Evolutionary conservation across 139 green algal genomes (phyloP).

Genomic region (Micractinium conductrix): DNA sequence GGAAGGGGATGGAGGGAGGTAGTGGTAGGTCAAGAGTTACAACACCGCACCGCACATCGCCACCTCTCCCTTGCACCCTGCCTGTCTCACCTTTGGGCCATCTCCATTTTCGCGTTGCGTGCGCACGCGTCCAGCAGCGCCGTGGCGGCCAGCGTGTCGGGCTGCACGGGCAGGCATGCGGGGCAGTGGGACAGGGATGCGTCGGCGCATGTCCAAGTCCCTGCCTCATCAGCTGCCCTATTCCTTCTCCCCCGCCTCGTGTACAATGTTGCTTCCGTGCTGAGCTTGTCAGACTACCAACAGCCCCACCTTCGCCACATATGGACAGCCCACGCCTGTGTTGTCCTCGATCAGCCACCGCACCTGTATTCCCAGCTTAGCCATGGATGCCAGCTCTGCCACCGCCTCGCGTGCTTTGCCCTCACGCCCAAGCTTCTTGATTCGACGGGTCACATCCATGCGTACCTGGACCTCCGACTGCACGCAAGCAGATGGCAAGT

Average conservation of each 20-base stretch:
- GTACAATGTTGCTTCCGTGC: no score
- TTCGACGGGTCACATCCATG: conserved; percentile 58
- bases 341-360: no score
- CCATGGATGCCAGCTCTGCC: conserved; percentile 73
- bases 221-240: no score
- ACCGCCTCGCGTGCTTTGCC: conserved; percentile 60
- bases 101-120: conserved; percentile 71
- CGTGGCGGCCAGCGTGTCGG: conserved; percentile 81
- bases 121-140: conserved; percentile 81
- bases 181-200: not conserved
- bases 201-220: no score
- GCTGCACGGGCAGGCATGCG: conserved; percentile 60
- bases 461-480: conserved; percentile 28
- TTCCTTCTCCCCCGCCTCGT: no score
- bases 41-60: no score
- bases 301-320: no score
- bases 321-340: no score
- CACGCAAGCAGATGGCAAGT: no score
- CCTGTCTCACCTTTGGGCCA: conserved; percentile 55
- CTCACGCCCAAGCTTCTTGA: conserved; percentile 59
- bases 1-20: no score
- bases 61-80: not conserved
- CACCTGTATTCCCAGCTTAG: conserved; percentile 55
- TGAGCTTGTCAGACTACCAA: no score
- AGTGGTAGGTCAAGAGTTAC: no score